A percentile compares a stretch with the other conserved stretches of the same genome.
phyloP scores from a whole-genome alignment of 2,329 filamentous ascomycete species.

The Phoma sp. region DNA sequence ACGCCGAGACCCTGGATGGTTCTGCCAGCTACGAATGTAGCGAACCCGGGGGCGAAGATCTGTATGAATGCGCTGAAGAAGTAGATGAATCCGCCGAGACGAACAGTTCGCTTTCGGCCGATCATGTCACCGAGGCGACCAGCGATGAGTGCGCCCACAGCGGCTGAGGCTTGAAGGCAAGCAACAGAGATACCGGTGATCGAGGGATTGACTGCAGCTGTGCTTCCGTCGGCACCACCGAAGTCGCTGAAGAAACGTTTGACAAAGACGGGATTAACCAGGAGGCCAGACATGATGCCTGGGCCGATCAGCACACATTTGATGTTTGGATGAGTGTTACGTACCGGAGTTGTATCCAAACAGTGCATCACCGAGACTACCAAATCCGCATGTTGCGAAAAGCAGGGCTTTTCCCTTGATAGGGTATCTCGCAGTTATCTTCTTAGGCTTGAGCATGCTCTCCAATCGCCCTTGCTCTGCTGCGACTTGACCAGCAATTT shows the following conservation, averaged over 20 bases:
- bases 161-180: constrained; percentile 48
- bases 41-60: constrained; percentile 46
- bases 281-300: constrained; percentile 53
- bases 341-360: constrained; percentile 54
- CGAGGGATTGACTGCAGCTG: constrained; percentile 44
- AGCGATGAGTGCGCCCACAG: constrained; percentile 45
- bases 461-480: constrained; percentile 45
- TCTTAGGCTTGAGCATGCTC: constrained; percentile 47
- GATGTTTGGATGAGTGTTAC: neutral
- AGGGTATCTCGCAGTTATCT: constrained; percentile 47
- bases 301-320: constrained; percentile 7
- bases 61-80: constrained; percentile 51
- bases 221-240: constrained; percentile 47
- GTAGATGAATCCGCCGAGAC: constrained; percentile 48
- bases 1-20: constrained; percentile 49
- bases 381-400: constrained; percentile 52
- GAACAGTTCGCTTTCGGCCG: constrained; percentile 48
- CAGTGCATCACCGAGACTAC: constrained; percentile 51
- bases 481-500: constrained; percentile 30
- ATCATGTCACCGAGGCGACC: constrained; percentile 49
- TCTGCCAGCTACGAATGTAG: constrained; percentile 44
- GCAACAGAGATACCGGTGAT: constrained; percentile 51
- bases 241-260: constrained; percentile 50
- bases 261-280: constrained; percentile 52
- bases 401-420: constrained; percentile 48